Evolutionary conservation across 176 grass and related monocot species (phyloP).

Genomic region (Guadua angustifolia): DNA sequence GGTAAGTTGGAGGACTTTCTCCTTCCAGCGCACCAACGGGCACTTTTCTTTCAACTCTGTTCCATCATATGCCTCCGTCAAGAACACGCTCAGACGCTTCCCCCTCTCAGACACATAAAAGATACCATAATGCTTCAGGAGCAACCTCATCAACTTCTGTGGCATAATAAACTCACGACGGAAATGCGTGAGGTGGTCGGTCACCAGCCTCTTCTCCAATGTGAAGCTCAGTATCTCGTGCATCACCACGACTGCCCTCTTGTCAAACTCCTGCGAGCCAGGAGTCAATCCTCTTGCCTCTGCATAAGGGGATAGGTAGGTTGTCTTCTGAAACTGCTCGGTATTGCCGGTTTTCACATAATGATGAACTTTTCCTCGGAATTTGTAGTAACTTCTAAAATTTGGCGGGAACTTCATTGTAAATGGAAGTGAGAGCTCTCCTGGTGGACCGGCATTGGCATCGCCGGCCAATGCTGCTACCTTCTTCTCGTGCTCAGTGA

Average conservation of each 20-base stretch:
- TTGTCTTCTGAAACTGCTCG: constrained; percentile 64
- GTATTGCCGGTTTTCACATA: constrained; percentile 58
- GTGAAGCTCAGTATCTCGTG: constrained; percentile 89
- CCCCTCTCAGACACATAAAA: constrained; percentile 93
- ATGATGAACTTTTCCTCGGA: constrained; percentile 59
- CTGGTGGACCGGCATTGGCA: constrained; percentile 37
- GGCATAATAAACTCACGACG: constrained; percentile 89
- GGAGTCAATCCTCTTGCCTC: constrained; percentile 61
- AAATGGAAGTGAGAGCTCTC: constrained; percentile 74
- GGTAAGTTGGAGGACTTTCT: constrained; percentile 71
- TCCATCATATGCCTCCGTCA: constrained; percentile 80
- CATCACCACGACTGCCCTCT: constrained; percentile 82
- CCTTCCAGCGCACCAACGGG: constrained; percentile 69
- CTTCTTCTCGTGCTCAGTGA: constrained; percentile 86
- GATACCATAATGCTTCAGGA: constrained; percentile 84
- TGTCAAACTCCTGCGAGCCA: constrained; percentile 77
- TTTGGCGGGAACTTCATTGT: constrained; percentile 74
- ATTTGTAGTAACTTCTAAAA: constrained; percentile 66
- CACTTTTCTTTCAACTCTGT: constrained; percentile 66
- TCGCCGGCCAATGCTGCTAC: constrained; percentile 3
- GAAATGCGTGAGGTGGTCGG: constrained; percentile 82
- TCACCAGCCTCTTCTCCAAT: constrained; percentile 89
- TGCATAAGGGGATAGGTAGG: constrained; percentile 79
- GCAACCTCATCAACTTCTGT: constrained; percentile 83
- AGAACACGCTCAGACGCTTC: constrained; percentile 77